phyloP scores from a whole-genome alignment of 2,329 filamentous ascomycete genomes.

The Alternaria sp. region DNA sequence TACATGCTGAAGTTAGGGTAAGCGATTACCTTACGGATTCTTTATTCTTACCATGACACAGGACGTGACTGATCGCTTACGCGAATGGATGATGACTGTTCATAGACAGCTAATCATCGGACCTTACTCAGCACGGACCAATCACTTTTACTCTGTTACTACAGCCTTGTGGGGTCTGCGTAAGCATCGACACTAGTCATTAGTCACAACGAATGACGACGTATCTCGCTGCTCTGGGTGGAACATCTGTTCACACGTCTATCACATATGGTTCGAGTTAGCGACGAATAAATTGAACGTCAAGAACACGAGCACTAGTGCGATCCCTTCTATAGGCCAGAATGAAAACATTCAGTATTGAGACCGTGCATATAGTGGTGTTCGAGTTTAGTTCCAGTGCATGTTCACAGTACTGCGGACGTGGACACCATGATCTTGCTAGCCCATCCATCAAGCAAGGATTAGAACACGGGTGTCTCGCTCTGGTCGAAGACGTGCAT shows the following conservation, averaged over 20 bases:
- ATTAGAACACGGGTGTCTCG: not conserved
- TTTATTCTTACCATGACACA: not conserved
- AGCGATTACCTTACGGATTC: not conserved
- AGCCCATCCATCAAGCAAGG: not conserved
- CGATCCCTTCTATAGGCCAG: not conserved
- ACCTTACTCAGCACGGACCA: not conserved
- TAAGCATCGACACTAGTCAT: not conserved
- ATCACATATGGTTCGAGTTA: not conserved
- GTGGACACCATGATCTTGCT: not conserved
- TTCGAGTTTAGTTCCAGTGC: not conserved
- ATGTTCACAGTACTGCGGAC: not conserved
- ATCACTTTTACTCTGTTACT: not conserved
- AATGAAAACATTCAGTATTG: not conserved
- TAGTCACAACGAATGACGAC: not conserved
- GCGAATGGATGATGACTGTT: not conserved
- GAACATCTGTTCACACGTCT: not conserved
- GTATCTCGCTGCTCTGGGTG: not conserved
- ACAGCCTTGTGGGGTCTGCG: not conserved
- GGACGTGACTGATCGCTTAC: not conserved
- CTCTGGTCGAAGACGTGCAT: not conserved
- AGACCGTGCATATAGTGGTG: not conserved
- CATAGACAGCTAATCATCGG: not conserved
- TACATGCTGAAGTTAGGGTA: not conserved
- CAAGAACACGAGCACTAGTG: not conserved
- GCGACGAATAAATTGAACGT: not conserved